Conservation (phyloP, 352 stramenopile species). For the Globisporangium rhizosaccharum region DNA sequence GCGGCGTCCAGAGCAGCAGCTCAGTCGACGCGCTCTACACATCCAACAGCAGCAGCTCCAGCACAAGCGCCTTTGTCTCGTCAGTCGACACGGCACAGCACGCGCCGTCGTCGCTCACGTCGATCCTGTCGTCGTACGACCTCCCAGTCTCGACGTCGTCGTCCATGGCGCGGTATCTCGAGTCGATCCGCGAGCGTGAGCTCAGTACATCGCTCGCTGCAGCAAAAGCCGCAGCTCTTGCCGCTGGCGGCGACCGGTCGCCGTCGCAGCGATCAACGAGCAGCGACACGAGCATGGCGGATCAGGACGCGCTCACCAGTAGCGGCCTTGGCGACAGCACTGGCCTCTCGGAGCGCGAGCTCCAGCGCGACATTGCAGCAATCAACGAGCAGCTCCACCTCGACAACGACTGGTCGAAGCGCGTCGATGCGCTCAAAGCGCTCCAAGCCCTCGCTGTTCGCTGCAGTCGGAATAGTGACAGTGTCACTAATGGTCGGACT, state of each 20-base stretch:
- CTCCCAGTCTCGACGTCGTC: conserved; percentile 35
- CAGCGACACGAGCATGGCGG: conserved; percentile 24
- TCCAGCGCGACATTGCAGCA: conserved; percentile 51
- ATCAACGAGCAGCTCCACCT: conserved; percentile 54
- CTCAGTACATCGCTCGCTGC: conserved; percentile 18
- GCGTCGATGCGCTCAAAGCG: conserved; percentile 60
- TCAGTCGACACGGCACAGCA: background rate
- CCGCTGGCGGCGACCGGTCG: conserved; percentile 20
- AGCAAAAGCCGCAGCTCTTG: conserved; percentile 3
- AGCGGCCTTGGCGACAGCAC: conserved; percentile 9
- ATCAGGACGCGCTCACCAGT: background rate
- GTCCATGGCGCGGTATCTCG: conserved; percentile 51
- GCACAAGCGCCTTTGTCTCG: background rate
- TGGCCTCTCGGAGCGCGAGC: conserved; percentile 47
- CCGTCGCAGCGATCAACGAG: conserved; percentile 36
- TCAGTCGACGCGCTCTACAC: background rate
- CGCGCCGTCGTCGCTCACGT: conserved; percentile 24
- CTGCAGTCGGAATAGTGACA: conserved; percentile 33
- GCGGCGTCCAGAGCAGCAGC: conserved; percentile 8
- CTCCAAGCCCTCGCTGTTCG: conserved; percentile 50
- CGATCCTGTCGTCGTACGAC: conserved; percentile 45
- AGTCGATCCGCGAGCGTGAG: conserved; percentile 38
- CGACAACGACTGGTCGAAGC: conserved; percentile 74
- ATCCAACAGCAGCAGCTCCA: background rate
- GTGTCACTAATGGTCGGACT: conserved; percentile 5